These are phyloP conservation scores for Paecilomyces sp. DNA, from an alignment of 2,329 filamentous ascomycete species.

Conservation along the genomic window DNA sequence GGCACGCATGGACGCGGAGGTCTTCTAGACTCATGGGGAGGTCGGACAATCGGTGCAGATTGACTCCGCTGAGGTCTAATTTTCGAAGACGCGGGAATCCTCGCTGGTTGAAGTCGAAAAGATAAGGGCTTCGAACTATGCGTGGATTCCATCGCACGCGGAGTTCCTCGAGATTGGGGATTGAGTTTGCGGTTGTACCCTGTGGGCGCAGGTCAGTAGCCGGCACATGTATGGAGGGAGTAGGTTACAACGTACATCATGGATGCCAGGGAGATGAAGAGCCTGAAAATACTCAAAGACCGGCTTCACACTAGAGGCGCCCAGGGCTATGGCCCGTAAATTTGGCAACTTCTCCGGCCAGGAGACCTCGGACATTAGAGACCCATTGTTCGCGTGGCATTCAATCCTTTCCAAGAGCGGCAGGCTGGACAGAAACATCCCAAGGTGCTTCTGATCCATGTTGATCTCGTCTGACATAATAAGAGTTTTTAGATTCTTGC, in stretches of 20 bases:
- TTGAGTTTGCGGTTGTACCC: slow-evolving; percentile 7
- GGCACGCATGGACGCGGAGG: slow-evolving; percentile 20
- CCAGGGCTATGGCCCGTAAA: slow-evolving; percentile 20
- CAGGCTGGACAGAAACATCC: slow-evolving; percentile 17
- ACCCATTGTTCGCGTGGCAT: slow-evolving; percentile 14
- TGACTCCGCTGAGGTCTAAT: slow-evolving; percentile 21
- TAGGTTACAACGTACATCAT: neutral
- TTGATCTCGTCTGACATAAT: slow-evolving; percentile 16
- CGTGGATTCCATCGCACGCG: slow-evolving; percentile 20
- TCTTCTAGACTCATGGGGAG: slow-evolving; percentile 22
- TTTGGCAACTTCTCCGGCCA: slow-evolving; percentile 22
- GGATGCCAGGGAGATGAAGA: neutral
- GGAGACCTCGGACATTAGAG: neutral
- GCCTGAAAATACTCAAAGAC: neutral
- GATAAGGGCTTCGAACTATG: neutral
- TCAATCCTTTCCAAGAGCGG: slow-evolving; percentile 21
- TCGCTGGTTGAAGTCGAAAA: neutral
- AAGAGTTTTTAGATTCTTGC: slow-evolving; percentile 18
- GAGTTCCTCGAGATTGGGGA: slow-evolving; percentile 26
- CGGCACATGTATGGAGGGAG: too few relatives aligned
- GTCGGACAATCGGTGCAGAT: slow-evolving; percentile 10
- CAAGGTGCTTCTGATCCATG: slow-evolving; percentile 16
- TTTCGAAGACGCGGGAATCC: slow-evolving; percentile 15
- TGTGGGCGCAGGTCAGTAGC: slow-evolving; percentile 2
- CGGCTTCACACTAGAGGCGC: slow-evolving; percentile 7